These are phyloP conservation scores for Priceomyces haplophilus DNA, from an alignment of 805 yeast species.

Conservation along the genomic window DNA sequence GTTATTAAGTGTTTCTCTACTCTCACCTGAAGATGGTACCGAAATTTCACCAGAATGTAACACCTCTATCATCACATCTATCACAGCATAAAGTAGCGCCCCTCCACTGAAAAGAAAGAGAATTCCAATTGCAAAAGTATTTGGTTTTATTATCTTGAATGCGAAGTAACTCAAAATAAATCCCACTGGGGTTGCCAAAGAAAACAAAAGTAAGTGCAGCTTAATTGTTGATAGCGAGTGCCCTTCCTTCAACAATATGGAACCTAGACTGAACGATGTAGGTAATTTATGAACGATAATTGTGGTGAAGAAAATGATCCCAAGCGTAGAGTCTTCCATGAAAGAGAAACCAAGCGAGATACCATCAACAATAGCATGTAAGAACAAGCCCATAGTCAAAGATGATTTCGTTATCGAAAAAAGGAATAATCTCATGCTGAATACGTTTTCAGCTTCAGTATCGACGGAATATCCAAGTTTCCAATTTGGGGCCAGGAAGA, in stretches of 20 bases:
- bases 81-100: slow-evolving; percentile 67
- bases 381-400: slow-evolving; percentile 56
- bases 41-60: background rate
- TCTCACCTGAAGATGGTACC: slow-evolving; percentile 9
- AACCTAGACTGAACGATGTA: slow-evolving; percentile 63
- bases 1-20: slow-evolving; percentile 6
- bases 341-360: slow-evolving; percentile 65
- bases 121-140: slow-evolving; percentile 47
- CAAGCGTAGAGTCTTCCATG: slow-evolving; percentile 32
- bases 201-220: slow-evolving; percentile 51
- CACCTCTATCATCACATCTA: slow-evolving; percentile 53
- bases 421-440: slow-evolving; percentile 5
- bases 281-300: slow-evolving; percentile 72
- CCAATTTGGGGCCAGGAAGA: slow-evolving; percentile 3
- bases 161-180: slow-evolving; percentile 50
- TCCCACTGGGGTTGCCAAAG: slow-evolving; percentile 59
- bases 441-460: background rate
- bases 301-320: slow-evolving; percentile 51
- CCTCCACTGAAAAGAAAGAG: slow-evolving; percentile 67
- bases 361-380: slow-evolving; percentile 74
- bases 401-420: slow-evolving; percentile 39
- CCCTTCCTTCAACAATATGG: slow-evolving; percentile 47
- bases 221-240: slow-evolving; percentile 29
- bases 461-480: background rate
- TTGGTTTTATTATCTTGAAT: slow-evolving; percentile 28